phyloP scores from a whole-genome alignment of 768 basidiomycete genomes.

The Phanerochaete carnosa region DNA sequence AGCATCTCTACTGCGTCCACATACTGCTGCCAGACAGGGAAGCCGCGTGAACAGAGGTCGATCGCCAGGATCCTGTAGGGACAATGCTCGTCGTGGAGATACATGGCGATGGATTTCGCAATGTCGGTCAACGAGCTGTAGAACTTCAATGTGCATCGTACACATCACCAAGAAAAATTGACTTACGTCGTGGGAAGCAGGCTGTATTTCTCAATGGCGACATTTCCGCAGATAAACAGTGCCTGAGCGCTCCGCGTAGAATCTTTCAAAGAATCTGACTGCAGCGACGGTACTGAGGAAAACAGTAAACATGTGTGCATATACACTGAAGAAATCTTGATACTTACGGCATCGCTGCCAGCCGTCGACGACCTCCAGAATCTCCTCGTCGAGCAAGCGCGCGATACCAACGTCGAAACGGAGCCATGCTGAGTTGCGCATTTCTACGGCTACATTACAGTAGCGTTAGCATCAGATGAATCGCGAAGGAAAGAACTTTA shows the following conservation, averaged over 20 bases:
- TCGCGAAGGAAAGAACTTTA: conserved; percentile 31
- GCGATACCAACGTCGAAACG: conserved; percentile 77
- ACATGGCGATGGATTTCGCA: conserved; percentile 76
- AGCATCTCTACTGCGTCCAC: conserved; percentile 88
- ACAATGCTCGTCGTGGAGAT: conserved; percentile 71
- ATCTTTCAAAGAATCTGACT: conserved; percentile 58
- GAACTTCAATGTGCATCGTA: background rate
- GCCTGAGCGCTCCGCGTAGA: conserved; percentile 60
- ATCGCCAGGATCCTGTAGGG: conserved; percentile 71
- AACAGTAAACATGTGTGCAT: too few relatives aligned
- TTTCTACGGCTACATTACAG: conserved; percentile 46
- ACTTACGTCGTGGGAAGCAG: conserved; percentile 68
- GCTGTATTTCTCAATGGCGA: conserved; percentile 78
- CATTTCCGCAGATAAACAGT: conserved; percentile 76
- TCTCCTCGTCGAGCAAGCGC: conserved; percentile 64
- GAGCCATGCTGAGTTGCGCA: conserved; percentile 71
- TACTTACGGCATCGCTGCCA: conserved; percentile 63
- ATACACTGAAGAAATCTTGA: background rate
- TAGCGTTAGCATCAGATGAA: background rate
- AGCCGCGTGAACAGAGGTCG: conserved; percentile 88
- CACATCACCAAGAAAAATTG: too few relatives aligned
- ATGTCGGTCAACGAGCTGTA: conserved; percentile 81
- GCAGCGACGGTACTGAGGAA: conserved; percentile 54
- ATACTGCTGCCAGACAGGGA: conserved; percentile 92
- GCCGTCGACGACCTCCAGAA: conserved; percentile 51